Conservation (phyloP, 495 filamentous ascomycete genomes). For the Rhypophila decipiens region DNA sequence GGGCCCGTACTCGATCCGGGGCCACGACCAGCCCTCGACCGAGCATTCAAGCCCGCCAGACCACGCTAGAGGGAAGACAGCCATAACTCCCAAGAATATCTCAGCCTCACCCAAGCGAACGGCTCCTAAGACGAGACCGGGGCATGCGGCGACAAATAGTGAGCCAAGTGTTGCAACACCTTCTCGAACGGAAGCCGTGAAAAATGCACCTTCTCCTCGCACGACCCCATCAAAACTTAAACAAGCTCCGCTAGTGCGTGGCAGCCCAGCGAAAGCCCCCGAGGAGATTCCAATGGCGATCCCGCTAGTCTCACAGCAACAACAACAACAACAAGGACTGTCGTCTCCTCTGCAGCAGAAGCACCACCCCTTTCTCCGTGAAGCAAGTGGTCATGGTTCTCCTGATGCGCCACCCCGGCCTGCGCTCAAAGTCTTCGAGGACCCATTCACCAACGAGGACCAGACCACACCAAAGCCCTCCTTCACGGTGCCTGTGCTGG, state of each 20-base stretch:
- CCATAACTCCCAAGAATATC: constrained; percentile 36
- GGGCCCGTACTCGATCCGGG: constrained; percentile 51
- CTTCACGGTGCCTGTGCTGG: constrained; percentile 40
- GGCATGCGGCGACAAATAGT: constrained; percentile 37
- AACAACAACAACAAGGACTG: too few species aligned
- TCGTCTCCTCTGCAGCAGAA: constrained; percentile 7
- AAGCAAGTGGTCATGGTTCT: constrained; percentile 13
- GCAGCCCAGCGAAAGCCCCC: constrained; percentile 31
- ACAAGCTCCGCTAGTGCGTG: constrained; percentile 4
- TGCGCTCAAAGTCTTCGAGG: constrained; percentile 52
- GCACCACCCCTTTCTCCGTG: constrained; percentile 3
- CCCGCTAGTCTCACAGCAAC: constrained; percentile 24
- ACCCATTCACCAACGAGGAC: constrained; percentile 46
- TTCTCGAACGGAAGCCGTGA: constrained; percentile 19
- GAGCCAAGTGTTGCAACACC: constrained; percentile 36
- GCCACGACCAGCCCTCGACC: constrained; percentile 33
- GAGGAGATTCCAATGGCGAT: constrained; percentile 49
- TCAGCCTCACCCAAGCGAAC: constrained; percentile 38
- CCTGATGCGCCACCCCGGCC: constrained; percentile 30
- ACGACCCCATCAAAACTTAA: constrained; percentile 35
- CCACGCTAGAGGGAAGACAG: constrained; percentile 24
- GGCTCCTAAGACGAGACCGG: constrained; percentile 32
- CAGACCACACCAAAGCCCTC: constrained; percentile 35
- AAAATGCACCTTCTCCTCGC: constrained; percentile 24
- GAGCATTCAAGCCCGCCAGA: constrained; percentile 38